Base-by-base conservation (phyloP, 108 stramenopile genomes). In the Cyclotella cryptica region DNA sequence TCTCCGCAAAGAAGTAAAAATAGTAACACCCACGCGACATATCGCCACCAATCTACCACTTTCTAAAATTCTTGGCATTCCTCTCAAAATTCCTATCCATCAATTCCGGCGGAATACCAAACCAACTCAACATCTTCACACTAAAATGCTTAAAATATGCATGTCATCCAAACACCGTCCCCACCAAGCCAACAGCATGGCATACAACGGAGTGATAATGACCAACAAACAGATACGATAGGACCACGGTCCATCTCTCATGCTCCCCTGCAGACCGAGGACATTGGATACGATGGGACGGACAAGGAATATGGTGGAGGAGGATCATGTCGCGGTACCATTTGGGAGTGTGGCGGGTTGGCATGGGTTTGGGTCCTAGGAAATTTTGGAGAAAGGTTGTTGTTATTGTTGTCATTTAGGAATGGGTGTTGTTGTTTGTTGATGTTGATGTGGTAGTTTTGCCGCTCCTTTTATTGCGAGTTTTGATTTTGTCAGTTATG, bases 171-270 rank as follows among this genome's bases (percentile, higher is more conserved):
- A 92, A 93, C 1, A 90, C 61, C 11, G 95, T 96, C 12, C 94
- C 94, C 17, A 95, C 89, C 30, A 78, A 8, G 92, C 89, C 15
- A 95, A 70, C 2, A 95, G 74, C 0, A 87, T 77, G 0, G 93
- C 84, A 73, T 96, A 96, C 51, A 96, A 75, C 24, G 95, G 95
- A 35, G 90, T 91, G 92, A 96, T 96, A 59, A 96, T 85, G 30
- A 95, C 89, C 45, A 95, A 44, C 60, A 89, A 89, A 61, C 89
- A 90, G 35, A 95, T 92, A 40, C 92, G 71, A 74, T 90, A 95
- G 18, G 87, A 85, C 91, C 92, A 93, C n/a, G 92, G 92, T 40
- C 94, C 95, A 29, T 96, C 95, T 65, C 84, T 90, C 39, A 96
- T 61, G 46, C 71, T 84, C 0, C 95, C 95, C 67, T 93, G 11